A percentile compares a stretch with the other conserved stretches of the same genome.
Conservation (phyloP, 352 stramenopile genomes). For the Albugo laibachii region DNA sequence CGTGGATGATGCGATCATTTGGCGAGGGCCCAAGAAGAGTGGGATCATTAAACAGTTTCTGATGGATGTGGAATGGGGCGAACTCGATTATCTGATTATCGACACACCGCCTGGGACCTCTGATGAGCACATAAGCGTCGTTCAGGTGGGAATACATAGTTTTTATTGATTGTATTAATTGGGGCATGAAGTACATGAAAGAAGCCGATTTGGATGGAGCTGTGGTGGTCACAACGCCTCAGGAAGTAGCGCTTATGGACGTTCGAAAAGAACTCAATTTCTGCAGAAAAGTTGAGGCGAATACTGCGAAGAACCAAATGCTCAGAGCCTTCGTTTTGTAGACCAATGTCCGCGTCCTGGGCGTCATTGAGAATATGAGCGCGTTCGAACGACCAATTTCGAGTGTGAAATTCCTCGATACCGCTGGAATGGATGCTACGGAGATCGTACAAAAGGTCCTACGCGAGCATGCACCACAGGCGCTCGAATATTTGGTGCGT, state of each 20-base stretch:
- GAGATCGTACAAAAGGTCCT: constrained; percentile 22
- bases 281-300: constrained; percentile 86
- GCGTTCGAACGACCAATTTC: constrained; percentile 70
- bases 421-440: constrained; percentile 34
- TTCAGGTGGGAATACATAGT: constrained; percentile 48
- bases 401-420: constrained; percentile 43
- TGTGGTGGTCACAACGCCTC: constrained; percentile 97
- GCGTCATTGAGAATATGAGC: constrained; percentile 99
- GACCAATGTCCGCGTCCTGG: constrained; percentile 66
- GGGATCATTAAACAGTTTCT: constrained; percentile 99
- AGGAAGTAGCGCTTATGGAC: constrained; percentile 98
- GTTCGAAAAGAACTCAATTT: constrained; percentile 99
- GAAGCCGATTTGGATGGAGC: constrained; percentile 87
- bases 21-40: constrained; percentile 98
- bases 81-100: constrained; percentile 99
- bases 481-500: constrained; percentile 26
- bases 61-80: constrained; percentile 97
- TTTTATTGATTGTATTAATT: not conserved
- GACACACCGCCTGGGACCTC: constrained; percentile 98
- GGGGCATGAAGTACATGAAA: constrained; percentile 90
- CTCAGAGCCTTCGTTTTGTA: not conserved
- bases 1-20: constrained; percentile 97
- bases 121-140: constrained; percentile 99
- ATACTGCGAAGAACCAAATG: not conserved
- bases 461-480: constrained; percentile 69